phyloP scores from a whole-genome alignment of 345 rosid species.

The Rhodamnia argentea region DNA sequence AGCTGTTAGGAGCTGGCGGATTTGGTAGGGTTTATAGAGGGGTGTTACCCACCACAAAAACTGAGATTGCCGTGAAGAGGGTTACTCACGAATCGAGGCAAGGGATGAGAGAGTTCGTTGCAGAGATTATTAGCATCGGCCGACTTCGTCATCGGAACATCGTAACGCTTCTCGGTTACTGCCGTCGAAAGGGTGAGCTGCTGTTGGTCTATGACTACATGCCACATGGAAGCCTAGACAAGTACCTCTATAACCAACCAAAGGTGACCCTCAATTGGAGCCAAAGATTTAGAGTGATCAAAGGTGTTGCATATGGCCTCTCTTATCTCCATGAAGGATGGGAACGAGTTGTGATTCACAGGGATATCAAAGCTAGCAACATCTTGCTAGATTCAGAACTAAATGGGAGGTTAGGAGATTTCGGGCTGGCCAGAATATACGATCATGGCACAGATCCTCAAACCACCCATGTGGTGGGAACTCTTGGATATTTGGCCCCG shows the following conservation, averaged over 20 bases:
- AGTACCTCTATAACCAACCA: conserved; percentile 17
- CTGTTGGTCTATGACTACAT: conserved; percentile 45
- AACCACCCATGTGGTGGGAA: conserved; percentile 31
- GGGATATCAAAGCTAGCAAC: conserved; percentile 38
- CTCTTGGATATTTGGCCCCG: conserved; percentile 40
- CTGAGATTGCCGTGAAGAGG: not conserved
- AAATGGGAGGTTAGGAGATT: conserved; percentile 32
- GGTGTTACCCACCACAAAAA: not conserved
- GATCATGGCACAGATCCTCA: conserved; percentile 25
- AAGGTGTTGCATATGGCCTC: conserved; percentile 31
- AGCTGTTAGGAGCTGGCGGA: not conserved
- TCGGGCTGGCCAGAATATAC: conserved; percentile 28
- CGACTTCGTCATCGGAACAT: conserved; percentile 40
- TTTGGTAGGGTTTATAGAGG: not conserved
- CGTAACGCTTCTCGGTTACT: conserved; percentile 37
- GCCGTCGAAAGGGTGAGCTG: conserved; percentile 39
- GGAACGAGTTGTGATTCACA: conserved; percentile 34
- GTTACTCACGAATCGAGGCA: conserved; percentile 56
- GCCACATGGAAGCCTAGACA: conserved; percentile 51
- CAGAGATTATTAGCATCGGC: conserved; percentile 38
- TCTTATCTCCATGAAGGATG: conserved; percentile 37
- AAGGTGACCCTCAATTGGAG: conserved; percentile 27
- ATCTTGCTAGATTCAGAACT: conserved; percentile 25
- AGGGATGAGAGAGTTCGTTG: conserved; percentile 45
- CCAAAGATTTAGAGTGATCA: conserved; percentile 23